Percentiles rank a stretch among this genome's conserved stretches.
Evolutionary conservation across 495 filamentous ascomycete species (phyloP).

Genomic region (Saxophila tyrrhenica): DNA sequence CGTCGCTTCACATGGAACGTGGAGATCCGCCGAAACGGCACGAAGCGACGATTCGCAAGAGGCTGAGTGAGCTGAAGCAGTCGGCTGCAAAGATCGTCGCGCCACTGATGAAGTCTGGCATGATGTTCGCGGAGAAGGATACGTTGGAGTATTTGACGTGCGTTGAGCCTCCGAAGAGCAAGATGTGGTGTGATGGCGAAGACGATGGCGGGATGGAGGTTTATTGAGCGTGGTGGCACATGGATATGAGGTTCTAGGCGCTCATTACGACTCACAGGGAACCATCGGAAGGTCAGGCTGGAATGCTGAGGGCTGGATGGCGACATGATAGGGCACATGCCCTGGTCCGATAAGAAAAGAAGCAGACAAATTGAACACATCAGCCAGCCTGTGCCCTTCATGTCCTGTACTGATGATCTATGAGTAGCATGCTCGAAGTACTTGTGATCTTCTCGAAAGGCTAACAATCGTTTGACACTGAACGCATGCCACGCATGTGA

Average conservation of each 20-base stretch:
- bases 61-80: constrained; percentile 19
- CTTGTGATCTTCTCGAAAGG: no score
- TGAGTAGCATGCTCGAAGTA: no score
- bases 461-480: no score
- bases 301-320: no score
- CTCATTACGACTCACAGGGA: no score
- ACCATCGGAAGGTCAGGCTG: no score
- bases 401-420: no score
- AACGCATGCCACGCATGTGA: no score
- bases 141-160: constrained; percentile 23
- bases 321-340: no score
- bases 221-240: not conserved
- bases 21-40: not conserved
- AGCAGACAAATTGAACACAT: no score
- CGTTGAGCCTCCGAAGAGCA: constrained; percentile 5
- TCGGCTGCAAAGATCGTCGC: constrained; percentile 15
- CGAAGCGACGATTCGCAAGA: constrained; percentile 10
- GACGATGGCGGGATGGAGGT: not conserved
- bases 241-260: not conserved
- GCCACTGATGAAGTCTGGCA: constrained; percentile 17
- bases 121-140: constrained; percentile 18
- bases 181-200: not conserved
- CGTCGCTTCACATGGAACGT: not conserved
- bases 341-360: no score
- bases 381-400: no score